A percentile compares a stretch with the other conserved stretches of the same genome.
Conservation (phyloP, 352 stramenopile species). For the Phytophthora macrochlamydospora region DNA sequence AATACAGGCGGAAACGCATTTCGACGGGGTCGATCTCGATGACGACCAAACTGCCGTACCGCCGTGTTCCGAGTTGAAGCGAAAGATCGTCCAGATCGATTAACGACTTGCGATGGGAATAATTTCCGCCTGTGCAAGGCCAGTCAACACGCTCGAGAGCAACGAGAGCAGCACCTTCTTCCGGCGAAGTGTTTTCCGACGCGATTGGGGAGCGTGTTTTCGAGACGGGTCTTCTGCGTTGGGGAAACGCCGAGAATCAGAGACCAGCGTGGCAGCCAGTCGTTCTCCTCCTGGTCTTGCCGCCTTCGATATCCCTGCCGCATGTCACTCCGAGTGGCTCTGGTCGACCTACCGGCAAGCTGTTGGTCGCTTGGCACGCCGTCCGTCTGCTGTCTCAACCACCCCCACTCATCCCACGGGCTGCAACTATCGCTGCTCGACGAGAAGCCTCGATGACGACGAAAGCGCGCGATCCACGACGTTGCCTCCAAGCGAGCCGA, state of each 20-base stretch:
- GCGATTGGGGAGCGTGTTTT: not conserved
- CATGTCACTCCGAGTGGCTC: not conserved
- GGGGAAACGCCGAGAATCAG: no score
- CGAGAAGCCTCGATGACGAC: conserved; percentile 21
- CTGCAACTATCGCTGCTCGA: conserved; percentile 6
- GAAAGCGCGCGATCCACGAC: conserved; percentile 20
- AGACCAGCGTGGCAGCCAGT: not conserved
- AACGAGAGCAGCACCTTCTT: not conserved
- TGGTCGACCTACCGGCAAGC: no score
- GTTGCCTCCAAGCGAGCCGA: conserved; percentile 18
- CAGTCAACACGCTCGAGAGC: not conserved
- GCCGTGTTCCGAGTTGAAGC: not conserved
- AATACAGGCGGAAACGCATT: not conserved
- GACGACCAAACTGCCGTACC: not conserved
- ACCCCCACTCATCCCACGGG: conserved; percentile 9
- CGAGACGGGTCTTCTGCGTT: not conserved
- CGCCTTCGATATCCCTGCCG: not conserved
- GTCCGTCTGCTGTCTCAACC: conserved; percentile 20
- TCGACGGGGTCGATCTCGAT: not conserved
- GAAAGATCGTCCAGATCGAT: not conserved
- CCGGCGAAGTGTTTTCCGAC: not conserved
- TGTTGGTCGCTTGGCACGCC: no score
- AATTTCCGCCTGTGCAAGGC: not conserved
- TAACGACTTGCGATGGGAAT: not conserved
- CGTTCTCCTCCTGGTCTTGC: not conserved